Percentiles rank a stretch among this genome's conserved stretches.
Conservation (phyloP, 2,329 filamentous ascomycete genomes). For the Exophiala dermatitidis region DNA sequence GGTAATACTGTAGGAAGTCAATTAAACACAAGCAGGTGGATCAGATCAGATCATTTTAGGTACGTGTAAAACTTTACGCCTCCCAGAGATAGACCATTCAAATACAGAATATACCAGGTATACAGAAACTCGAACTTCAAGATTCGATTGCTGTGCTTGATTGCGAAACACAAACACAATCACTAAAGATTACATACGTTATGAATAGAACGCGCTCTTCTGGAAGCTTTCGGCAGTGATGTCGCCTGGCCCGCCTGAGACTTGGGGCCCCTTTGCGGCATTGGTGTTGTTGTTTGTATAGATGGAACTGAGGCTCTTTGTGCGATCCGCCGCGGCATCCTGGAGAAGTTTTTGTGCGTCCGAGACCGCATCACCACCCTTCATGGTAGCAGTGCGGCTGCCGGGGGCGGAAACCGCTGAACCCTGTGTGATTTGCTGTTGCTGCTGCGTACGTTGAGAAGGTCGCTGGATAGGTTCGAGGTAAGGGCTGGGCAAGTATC, state of each 20-base stretch:
- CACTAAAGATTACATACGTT: constrained; percentile 22
- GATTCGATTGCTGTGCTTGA: too few relatives aligned
- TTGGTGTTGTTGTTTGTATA: constrained; percentile 1
- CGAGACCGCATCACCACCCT: constrained; percentile 21
- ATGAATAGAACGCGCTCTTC: constrained; percentile 62
- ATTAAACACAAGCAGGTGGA: too few relatives aligned
- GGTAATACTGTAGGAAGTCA: too few relatives aligned
- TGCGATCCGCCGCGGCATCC: constrained; percentile 17
- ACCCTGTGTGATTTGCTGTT: constrained; percentile 33
- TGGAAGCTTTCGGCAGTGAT: constrained; percentile 64
- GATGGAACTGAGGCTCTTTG: constrained; percentile 32
- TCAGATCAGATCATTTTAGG: too few relatives aligned
- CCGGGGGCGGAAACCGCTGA: constrained; percentile 33
- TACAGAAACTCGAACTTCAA: too few relatives aligned
- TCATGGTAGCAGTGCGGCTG: constrained; percentile 52
- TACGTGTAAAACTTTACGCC: too few relatives aligned
- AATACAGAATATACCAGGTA: too few relatives aligned
- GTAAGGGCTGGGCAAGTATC: constrained; percentile 87
- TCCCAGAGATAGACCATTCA: too few relatives aligned
- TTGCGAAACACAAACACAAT: too few relatives aligned
- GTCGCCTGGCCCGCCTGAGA: constrained; percentile 56
- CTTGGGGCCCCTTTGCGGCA: constrained; percentile 36
- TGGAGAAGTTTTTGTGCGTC: constrained; percentile 14
- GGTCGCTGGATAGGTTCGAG: constrained; percentile 65
- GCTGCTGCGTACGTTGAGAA: constrained; percentile 33